A percentile compares a stretch with the other conserved stretches of the same genome.
These are phyloP conservation scores for Fraxinus floribunda DNA, from an alignment of 305 asterid species.

Conservation along the genomic window DNA sequence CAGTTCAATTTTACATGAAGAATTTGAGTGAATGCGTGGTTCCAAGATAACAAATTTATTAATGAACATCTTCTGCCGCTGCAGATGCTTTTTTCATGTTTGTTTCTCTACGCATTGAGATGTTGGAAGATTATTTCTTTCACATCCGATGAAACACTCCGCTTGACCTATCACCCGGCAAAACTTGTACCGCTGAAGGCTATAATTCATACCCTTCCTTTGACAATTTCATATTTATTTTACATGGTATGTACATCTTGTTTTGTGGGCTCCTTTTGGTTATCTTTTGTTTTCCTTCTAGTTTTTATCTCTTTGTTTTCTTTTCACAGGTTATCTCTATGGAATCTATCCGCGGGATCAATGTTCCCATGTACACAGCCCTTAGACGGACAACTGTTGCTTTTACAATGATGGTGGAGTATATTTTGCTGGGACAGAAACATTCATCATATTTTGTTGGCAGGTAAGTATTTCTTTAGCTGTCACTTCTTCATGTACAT, in stretches of 20 bases:
- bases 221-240: constrained; percentile 30
- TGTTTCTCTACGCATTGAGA: constrained; percentile 23
- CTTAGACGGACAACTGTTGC: constrained; percentile 29
- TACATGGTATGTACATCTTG: constrained; percentile 25
- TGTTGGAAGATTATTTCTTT: constrained; percentile 19
- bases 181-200: constrained; percentile 16
- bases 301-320: not conserved
- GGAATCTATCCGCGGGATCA: constrained; percentile 29
- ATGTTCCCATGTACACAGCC: constrained; percentile 28
- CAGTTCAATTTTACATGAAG: not conserved
- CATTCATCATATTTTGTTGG: constrained; percentile 20
- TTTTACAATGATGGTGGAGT: constrained; percentile 30
- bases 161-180: not conserved
- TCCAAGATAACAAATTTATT: not conserved
- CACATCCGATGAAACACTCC: constrained; percentile 11
- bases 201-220: constrained; percentile 21
- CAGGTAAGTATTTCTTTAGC: constrained; percentile 16
- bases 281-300: not conserved
- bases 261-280: not conserved
- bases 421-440: not conserved
- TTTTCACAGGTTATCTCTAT: constrained; percentile 23
- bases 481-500: not conserved
- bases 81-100: constrained; percentile 23
- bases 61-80: not conserved
- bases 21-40: not conserved